These are phyloP conservation scores for Vigna angularis DNA, from an alignment of 306 rosid genomes.

Conservation along the genomic window DNA sequence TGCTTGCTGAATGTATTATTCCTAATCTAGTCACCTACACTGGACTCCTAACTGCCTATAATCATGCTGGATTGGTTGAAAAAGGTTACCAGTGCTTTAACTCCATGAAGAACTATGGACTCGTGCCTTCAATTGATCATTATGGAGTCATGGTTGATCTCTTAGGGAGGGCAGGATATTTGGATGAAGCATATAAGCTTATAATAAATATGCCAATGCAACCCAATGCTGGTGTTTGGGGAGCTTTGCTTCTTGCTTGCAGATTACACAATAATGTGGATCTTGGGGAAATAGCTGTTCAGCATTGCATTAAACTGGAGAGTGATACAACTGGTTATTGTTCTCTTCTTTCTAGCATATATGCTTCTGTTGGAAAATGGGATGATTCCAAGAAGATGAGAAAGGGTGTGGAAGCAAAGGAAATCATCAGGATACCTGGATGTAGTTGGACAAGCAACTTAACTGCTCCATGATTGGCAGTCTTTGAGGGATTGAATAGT, in stretches of 20 bases:
- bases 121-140: conserved; percentile 67
- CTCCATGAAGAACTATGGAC: conserved; percentile 61
- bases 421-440: conserved; percentile 60
- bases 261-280: conserved; percentile 58
- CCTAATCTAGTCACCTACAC: conserved; percentile 71
- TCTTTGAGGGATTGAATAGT: not conserved
- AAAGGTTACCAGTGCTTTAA: conserved; percentile 72
- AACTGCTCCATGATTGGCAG: conserved; percentile 14
- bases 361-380: conserved; percentile 67
- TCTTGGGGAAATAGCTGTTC: conserved; percentile 68
- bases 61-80: conserved; percentile 74
- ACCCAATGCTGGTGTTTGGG: conserved; percentile 73
- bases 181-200: conserved; percentile 64
- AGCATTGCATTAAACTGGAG: conserved; percentile 69
- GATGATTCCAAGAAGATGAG: conserved; percentile 61
- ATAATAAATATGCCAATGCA: conserved; percentile 68
- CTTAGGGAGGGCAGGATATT: conserved; percentile 71
- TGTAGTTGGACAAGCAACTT: conserved; percentile 64
- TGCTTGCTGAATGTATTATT: conserved; percentile 54
- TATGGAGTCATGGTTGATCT: conserved; percentile 76
- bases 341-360: conserved; percentile 65
- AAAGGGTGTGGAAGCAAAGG: conserved; percentile 44
- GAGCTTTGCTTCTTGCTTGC: conserved; percentile 81
- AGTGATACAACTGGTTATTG: conserved; percentile 58
- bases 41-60: conserved; percentile 75